These are phyloP conservation scores for Ophioceras dolichostomum DNA, from an alignment of 2,329 filamentous ascomycete species.

Conservation along the genomic window DNA sequence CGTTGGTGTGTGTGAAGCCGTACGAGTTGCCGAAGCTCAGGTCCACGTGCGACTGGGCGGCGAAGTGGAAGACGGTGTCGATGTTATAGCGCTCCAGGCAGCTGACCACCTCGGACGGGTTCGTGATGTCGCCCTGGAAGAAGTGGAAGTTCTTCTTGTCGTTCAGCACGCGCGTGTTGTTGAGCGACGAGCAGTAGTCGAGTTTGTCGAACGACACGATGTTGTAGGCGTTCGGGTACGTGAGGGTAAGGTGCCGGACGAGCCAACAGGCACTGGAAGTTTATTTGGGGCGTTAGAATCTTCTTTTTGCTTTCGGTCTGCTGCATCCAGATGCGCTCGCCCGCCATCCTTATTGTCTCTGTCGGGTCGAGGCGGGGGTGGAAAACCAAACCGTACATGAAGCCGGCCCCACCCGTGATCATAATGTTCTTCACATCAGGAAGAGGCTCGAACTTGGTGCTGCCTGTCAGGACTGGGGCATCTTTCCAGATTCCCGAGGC, in stretches of 20 bases:
- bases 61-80: constrained; percentile 75
- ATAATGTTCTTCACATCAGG: constrained; percentile 67
- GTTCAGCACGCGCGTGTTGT: constrained; percentile 63
- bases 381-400: constrained; percentile 50
- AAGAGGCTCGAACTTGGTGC: constrained; percentile 57
- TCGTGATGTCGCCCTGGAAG: constrained; percentile 68
- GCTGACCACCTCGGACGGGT: constrained; percentile 54
- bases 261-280: constrained; percentile 63
- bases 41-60: constrained; percentile 77
- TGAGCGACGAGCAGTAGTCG: constrained; percentile 69
- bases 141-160: constrained; percentile 63
- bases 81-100: constrained; percentile 61
- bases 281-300: constrained; percentile 8
- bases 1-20: constrained; percentile 69
- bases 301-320: background rate
- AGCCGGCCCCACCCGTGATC: constrained; percentile 73
- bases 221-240: constrained; percentile 63
- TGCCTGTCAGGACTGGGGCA: constrained; percentile 57
- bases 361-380: background rate
- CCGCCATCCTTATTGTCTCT: background rate
- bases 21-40: constrained; percentile 75
- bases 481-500: constrained; percentile 58
- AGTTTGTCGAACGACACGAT: constrained; percentile 77
- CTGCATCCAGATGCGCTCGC: background rate
- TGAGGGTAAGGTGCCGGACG: constrained; percentile 63